Conservation (phyloP, 1,284 basidiomycete genomes). For the Pterulicium gracile region DNA sequence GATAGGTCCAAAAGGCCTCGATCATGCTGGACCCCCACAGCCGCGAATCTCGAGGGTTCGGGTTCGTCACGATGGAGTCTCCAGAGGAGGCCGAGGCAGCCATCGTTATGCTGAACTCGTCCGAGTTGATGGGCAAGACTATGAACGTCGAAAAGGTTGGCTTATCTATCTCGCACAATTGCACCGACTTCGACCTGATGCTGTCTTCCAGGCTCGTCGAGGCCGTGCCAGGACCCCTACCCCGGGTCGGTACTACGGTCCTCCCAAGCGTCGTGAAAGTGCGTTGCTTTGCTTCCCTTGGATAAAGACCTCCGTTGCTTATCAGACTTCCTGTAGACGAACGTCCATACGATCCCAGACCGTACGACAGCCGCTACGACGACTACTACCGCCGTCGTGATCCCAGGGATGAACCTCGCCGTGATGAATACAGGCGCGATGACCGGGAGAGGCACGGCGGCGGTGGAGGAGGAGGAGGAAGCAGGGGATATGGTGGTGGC, state of each 20-base stretch:
- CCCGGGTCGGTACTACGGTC: conserved; percentile 89
- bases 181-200: conserved; percentile 9
- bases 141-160: conserved; percentile 81
- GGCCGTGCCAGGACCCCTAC: conserved; percentile 92
- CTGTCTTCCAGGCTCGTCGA: conserved; percentile 65
- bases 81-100: conserved; percentile 84
- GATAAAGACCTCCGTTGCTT: conserved; percentile 9
- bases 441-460: conserved; percentile 21
- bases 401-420: conserved; percentile 27
- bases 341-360: conserved; percentile 70
- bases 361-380: conserved; percentile 72
- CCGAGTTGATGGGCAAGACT: conserved; percentile 79
- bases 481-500: conserved; percentile 20
- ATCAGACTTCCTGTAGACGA: conserved; percentile 47
- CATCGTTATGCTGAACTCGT: conserved; percentile 73
- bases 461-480: conserved; percentile 21
- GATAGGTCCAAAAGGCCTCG: conserved; percentile 75
- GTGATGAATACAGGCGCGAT: conserved; percentile 15
- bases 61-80: conserved; percentile 93
- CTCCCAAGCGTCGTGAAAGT: conserved; percentile 71
- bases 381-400: conserved; percentile 44
- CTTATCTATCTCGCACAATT: not conserved
- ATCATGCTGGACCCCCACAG: conserved; percentile 98
- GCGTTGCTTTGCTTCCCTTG: conserved; percentile 11
- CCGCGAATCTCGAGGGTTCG: conserved; percentile 93